Evolutionary conservation across 495 filamentous ascomycete genomes (phyloP).

Genomic region (Aspergillus affinis): DNA sequence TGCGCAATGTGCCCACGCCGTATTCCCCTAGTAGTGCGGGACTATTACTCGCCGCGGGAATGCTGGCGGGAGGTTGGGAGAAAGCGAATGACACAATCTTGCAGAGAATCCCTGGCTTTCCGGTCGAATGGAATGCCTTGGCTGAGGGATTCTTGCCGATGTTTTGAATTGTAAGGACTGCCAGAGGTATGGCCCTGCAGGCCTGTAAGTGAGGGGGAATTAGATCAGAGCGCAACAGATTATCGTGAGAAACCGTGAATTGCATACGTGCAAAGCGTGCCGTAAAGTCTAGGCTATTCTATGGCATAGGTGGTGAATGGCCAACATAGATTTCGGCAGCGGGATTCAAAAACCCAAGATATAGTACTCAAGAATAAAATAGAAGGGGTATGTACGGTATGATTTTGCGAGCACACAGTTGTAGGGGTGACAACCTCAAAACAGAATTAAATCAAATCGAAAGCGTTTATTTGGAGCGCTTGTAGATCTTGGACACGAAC

Average conservation of each 20-base stretch:
- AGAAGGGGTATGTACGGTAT: constrained; percentile 16
- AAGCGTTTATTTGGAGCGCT: constrained; percentile 74
- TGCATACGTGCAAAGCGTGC: not conserved
- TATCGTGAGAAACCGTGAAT: not conserved
- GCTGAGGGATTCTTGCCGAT: not conserved
- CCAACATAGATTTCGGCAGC: not conserved
- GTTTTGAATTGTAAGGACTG: not conserved
- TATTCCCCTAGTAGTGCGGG: constrained; percentile 43
- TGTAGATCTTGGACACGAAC: constrained; percentile 96
- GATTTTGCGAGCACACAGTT: not conserved
- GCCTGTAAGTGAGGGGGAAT: too few species aligned
- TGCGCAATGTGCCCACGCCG: constrained; percentile 44
- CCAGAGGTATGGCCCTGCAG: not conserved
- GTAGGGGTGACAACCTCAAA: not conserved
- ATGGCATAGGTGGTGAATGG: not conserved
- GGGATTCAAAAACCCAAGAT: not conserved
- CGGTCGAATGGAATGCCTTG: not conserved
- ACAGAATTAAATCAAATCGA: constrained; percentile 1
- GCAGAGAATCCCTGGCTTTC: not conserved
- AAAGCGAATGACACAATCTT: too few species aligned
- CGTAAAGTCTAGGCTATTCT: not conserved
- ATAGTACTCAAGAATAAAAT: not conserved
- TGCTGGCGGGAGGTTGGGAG: not conserved
- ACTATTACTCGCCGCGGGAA: not conserved
- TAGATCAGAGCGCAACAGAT: not conserved